Base-by-base conservation (phyloP, 257 asterid species). In the Scutellaria minor region DNA sequence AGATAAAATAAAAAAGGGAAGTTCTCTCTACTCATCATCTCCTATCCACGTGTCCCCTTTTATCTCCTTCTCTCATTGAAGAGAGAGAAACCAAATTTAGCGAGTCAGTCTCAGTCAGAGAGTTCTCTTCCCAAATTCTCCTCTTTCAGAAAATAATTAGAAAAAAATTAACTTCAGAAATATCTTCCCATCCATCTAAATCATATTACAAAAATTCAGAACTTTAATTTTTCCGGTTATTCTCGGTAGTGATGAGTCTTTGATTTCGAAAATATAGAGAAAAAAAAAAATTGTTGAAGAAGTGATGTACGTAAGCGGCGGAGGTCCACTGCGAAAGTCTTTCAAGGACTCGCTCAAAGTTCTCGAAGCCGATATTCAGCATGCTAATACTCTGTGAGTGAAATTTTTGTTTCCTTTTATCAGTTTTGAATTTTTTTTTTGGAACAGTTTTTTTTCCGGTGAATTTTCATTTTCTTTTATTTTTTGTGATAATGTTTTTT, bases 311-410 rank as follows among this genome's bases (percentile, higher is more conserved):
- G 75, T 72, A 9, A 80, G 80, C 76, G 79, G 85, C 68, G 90
- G 88, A 84, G 81, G 83, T 66, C 85, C 85, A 74, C 79, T 84
- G 85, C 79, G 95, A 62, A 90, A 86, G 79, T 86, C 92, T 24
- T 90, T 90, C 82, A 88, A 88, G 80, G 96, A 90, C 69, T 90
- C 96, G 77, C 87, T 90, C 64, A 90, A 90, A 79, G 87, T 82
- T 68, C 92, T 90, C 27, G 96, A 90, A 83, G 96, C 96, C 60
- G 96, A 90, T 86, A 84, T 90, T 86, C 96, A 90, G 79, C 92
- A 90, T 78, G 96, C 96, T 70, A 90, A 90, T 76, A 90, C 96
- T 69, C 81, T 90, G 96, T 90, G 18, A 71, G 86, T 81, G 22
- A 61, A 56, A 48, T 56, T 45, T 11, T 35, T 13, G 37, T 6